A percentile compares a stretch with the other conserved stretches of the same genome.
Evolutionary conservation across 352 stramenopile species (phyloP).

Genomic region (Plasmopara muralis): DNA sequence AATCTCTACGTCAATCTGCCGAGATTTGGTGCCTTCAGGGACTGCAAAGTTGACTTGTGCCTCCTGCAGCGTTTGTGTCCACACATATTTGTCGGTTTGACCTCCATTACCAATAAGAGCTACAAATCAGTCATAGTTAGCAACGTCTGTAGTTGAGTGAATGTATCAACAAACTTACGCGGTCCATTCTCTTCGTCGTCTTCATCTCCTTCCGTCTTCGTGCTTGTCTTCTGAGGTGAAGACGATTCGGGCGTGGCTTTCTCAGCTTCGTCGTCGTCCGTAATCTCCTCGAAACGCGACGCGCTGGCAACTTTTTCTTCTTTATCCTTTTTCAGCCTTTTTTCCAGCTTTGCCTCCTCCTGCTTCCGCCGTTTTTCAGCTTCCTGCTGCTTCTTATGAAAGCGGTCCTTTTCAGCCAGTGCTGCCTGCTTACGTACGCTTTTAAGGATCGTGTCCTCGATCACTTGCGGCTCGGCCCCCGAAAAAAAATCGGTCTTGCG

Average conservation of each 20-base stretch:
- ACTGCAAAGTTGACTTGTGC: conserved; percentile 90
- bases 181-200: conserved; percentile 58
- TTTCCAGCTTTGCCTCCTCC: conserved; percentile 35
- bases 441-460: conserved; percentile 84
- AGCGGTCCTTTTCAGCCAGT: conserved; percentile 76
- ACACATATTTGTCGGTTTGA: conserved; percentile 92
- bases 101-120: conserved; percentile 90
- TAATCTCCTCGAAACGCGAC: conserved; percentile 76
- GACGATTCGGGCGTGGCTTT: conserved; percentile 15
- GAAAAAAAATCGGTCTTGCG: conserved; percentile 99
- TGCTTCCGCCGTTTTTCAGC: conserved; percentile 73
- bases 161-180: conserved; percentile 30
- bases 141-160: too few species aligned
- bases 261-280: conserved; percentile 42
- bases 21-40: conserved; percentile 89
- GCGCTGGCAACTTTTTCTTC: conserved; percentile 18
- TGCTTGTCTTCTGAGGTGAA: conserved; percentile 16
- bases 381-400: conserved; percentile 69
- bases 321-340: conserved; percentile 45
- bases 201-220: conserved; percentile 30
- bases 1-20: conserved; percentile 91
- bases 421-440: conserved; percentile 90
- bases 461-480: conserved; percentile 66
- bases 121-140: conserved; percentile 8
- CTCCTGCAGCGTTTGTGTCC: conserved; percentile 98